Evolutionary conservation across 441 rosid genomes (phyloP).

Genomic region (Euphorbia corollata): DNA sequence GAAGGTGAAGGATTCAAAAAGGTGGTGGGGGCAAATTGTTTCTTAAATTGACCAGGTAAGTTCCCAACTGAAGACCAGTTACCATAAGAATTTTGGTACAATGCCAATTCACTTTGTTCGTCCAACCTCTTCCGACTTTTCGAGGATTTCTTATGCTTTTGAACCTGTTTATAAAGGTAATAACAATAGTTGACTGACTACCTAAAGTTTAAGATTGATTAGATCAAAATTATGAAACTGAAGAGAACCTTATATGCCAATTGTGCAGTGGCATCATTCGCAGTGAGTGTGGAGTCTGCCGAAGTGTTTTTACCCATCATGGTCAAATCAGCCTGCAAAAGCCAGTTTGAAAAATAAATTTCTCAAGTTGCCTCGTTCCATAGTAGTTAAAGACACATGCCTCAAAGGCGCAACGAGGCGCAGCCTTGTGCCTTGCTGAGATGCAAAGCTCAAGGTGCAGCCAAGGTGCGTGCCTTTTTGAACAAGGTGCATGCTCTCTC

Average conservation of each 20-base stretch:
- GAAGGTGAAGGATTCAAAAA: constrained; percentile 34
- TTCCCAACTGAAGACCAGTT: constrained; percentile 43
- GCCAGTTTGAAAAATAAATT: constrained; percentile 10
- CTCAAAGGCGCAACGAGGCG: too few species aligned
- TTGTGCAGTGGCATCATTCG: constrained; percentile 24
- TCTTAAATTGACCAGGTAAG: constrained; percentile 35
- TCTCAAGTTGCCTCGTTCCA: constrained; percentile 5
- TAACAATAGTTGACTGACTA: neutral
- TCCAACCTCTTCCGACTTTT: constrained; percentile 38
- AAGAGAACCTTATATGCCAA: constrained; percentile 34
- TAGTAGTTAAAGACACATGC: too few species aligned
- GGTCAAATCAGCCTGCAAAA: constrained; percentile 35
- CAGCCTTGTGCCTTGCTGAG: too few species aligned
- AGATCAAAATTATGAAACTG: neutral
- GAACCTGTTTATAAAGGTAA: constrained; percentile 32
- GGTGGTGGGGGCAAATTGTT: constrained; percentile 33
- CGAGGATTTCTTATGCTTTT: constrained; percentile 40
- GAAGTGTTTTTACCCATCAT: constrained; percentile 22
- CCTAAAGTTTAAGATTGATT: neutral
- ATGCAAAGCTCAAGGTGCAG: too few species aligned
- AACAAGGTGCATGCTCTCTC: too few species aligned
- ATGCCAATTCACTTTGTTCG: constrained; percentile 36
- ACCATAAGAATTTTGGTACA: constrained; percentile 33
- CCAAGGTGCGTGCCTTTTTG: too few species aligned
- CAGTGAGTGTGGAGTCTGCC: constrained; percentile 23